Percentiles rank a stretch among this genome's conserved stretches.
phyloP scores from a whole-genome alignment of 2,329 filamentous ascomycete species.

The Claviceps sp. region DNA sequence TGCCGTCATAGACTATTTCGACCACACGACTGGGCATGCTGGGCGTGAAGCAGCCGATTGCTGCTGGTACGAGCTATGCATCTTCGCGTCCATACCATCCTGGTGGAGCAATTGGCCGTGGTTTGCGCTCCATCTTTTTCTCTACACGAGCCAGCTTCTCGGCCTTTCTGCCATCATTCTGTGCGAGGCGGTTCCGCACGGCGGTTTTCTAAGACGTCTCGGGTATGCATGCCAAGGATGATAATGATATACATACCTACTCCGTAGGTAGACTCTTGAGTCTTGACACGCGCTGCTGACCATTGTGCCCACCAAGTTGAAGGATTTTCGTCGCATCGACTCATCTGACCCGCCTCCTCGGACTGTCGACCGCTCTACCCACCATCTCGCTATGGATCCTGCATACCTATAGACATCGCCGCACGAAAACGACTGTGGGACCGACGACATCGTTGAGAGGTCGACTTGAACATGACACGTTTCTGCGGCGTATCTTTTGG shows the following conservation, averaged over 20 bases:
- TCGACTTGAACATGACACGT: not conserved
- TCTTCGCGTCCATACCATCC: not conserved
- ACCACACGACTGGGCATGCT: not conserved
- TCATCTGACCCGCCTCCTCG: not conserved
- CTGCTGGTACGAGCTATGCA: not conserved
- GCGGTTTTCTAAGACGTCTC: too few relatives aligned
- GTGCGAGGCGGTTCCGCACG: not conserved
- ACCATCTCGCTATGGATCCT: not conserved
- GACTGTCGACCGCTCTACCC: not conserved
- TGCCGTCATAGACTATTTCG: not conserved
- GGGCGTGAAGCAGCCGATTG: not conserved
- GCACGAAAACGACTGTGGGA: not conserved
- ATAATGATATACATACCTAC: too few relatives aligned
- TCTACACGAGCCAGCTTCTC: conserved; percentile 7
- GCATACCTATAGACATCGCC: not conserved
- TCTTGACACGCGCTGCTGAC: not conserved
- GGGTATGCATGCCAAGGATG: too few relatives aligned
- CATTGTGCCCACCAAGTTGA: not conserved
- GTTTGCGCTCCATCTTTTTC: conserved; percentile 8
- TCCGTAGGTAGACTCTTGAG: too few relatives aligned
- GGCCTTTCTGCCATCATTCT: conserved; percentile 3
- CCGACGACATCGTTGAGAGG: too few relatives aligned
- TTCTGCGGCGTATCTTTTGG: conserved; percentile 2
- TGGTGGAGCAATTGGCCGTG: conserved; percentile 4
- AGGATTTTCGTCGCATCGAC: not conserved